phyloP scores from a whole-genome alignment of 805 yeast genomes.

The Nakazawaea ishiwadae region DNA sequence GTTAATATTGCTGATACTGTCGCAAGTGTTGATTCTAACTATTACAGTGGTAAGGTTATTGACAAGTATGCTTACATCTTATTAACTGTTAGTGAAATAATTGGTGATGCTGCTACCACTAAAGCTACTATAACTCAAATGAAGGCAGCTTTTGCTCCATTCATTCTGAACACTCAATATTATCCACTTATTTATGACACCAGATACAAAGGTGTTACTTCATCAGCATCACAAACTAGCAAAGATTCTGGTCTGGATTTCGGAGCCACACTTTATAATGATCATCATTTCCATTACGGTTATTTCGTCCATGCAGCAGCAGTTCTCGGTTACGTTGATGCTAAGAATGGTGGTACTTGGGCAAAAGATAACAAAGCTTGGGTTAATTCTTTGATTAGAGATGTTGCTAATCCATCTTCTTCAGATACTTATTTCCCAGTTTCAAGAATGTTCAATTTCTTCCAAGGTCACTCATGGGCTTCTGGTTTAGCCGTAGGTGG shows the following conservation, averaged over 20 bases:
- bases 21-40: constrained; percentile 34
- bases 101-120: constrained; percentile 36
- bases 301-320: constrained; percentile 61
- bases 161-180: constrained; percentile 35
- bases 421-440: constrained; percentile 59
- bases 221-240: constrained; percentile 36
- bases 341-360: constrained; percentile 47
- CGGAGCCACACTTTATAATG: constrained; percentile 49
- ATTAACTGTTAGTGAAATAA: constrained; percentile 43
- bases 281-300: constrained; percentile 57
- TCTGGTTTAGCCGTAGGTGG: constrained; percentile 66
- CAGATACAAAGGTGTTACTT: constrained; percentile 50
- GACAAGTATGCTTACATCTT: constrained; percentile 56
- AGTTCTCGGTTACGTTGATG: constrained; percentile 52
- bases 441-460: constrained; percentile 70
- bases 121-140: constrained; percentile 45
- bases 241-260: constrained; percentile 44
- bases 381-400: constrained; percentile 58
- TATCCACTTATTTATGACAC: constrained; percentile 55
- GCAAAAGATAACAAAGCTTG: constrained; percentile 42
- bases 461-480: constrained; percentile 75
- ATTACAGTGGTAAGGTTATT: constrained; percentile 47
- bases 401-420: constrained; percentile 55
- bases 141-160: constrained; percentile 38
- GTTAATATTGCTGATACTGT: constrained; percentile 42